A percentile compares a stretch with the other conserved stretches of the same genome.
These are phyloP conservation scores for Eimeria falciformis DNA, from an alignment of 169 alveolate species.

Conservation along the genomic window DNA sequence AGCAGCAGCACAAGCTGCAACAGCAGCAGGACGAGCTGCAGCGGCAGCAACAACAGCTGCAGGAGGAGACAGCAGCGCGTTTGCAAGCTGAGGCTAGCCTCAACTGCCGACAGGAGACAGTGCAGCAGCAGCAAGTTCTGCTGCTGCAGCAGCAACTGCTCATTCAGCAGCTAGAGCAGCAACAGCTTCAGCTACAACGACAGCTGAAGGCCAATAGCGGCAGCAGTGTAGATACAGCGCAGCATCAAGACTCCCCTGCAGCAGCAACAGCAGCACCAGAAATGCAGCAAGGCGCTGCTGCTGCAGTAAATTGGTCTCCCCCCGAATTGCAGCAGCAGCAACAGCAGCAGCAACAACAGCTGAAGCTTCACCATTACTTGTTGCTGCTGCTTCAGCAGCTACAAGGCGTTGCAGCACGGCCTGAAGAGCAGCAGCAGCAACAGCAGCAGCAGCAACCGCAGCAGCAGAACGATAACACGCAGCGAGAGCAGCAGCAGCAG, in stretches of 20 bases:
- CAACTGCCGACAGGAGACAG: slow-evolving; percentile 10
- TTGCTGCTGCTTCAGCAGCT: not conserved
- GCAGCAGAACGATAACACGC: slow-evolving; percentile 15
- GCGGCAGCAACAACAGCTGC: slow-evolving; percentile 37
- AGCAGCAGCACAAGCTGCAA: not conserved
- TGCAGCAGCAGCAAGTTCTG: slow-evolving; percentile 25
- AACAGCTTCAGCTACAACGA: not conserved
- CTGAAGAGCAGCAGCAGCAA: not conserved
- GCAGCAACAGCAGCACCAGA: slow-evolving; percentile 10
- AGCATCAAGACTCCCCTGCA: not conserved
- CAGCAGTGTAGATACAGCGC: slow-evolving; percentile 18
- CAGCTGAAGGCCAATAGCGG: not conserved
- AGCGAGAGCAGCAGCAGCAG: slow-evolving; percentile 12
- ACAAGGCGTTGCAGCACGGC: slow-evolving; percentile 15
- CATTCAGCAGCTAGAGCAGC: slow-evolving; percentile 15
- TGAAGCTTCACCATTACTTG: slow-evolving; percentile 2
- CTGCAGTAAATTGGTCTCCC: not conserved
- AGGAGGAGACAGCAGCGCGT: not conserved
- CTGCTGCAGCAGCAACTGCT: slow-evolving; percentile 28
- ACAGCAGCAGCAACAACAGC: slow-evolving; percentile 38
- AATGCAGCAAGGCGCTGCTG: slow-evolving; percentile 4
- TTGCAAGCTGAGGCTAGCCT: slow-evolving; percentile 1
- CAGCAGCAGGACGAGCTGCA: slow-evolving; percentile 27
- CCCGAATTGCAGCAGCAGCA: slow-evolving; percentile 18
- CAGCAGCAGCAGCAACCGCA: slow-evolving; percentile 48